These are phyloP conservation scores for Blastomyces gilchristii DNA, from an alignment of 2,329 filamentous ascomycete genomes.

Conservation along the genomic window DNA sequence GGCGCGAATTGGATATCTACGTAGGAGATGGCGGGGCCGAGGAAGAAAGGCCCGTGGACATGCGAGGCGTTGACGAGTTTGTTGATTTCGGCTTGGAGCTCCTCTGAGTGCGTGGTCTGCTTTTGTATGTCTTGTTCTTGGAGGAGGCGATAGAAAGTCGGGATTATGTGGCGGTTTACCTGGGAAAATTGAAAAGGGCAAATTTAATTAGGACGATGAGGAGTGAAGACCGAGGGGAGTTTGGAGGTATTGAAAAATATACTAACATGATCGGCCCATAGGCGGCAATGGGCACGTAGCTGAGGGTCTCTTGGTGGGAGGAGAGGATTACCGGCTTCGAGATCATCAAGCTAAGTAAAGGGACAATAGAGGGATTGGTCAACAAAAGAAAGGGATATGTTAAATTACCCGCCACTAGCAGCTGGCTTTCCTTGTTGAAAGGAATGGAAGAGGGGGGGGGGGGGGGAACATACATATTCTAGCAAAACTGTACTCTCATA, in stretches of 20 bases:
- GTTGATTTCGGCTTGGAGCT: slow-evolving; percentile 56
- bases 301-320: slow-evolving; percentile 56
- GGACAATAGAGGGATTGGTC: neutral
- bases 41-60: slow-evolving; percentile 58
- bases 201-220: slow-evolving; percentile 7
- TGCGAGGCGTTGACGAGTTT: slow-evolving; percentile 50
- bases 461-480: slow-evolving; percentile 57
- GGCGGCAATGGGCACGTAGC: slow-evolving; percentile 59
- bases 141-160: slow-evolving; percentile 63
- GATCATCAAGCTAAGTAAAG: slow-evolving; percentile 58
- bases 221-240: neutral
- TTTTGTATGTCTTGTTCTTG: slow-evolving; percentile 52
- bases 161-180: slow-evolving; percentile 68
- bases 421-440: no score
- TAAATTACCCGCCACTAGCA: no score
- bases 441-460: neutral
- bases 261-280: slow-evolving; percentile 71
- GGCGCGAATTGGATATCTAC: slow-evolving; percentile 69
- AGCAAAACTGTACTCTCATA: slow-evolving; percentile 73
- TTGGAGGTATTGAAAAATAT: neutral
- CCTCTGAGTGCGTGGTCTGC: slow-evolving; percentile 49
- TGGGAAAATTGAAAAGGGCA: slow-evolving; percentile 24
- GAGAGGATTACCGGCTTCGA: slow-evolving; percentile 50
- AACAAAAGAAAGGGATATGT: neutral
- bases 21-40: slow-evolving; percentile 47